Base-by-base conservation (phyloP, 768 basidiomycete genomes). In the Boletellus emodensis region DNA sequence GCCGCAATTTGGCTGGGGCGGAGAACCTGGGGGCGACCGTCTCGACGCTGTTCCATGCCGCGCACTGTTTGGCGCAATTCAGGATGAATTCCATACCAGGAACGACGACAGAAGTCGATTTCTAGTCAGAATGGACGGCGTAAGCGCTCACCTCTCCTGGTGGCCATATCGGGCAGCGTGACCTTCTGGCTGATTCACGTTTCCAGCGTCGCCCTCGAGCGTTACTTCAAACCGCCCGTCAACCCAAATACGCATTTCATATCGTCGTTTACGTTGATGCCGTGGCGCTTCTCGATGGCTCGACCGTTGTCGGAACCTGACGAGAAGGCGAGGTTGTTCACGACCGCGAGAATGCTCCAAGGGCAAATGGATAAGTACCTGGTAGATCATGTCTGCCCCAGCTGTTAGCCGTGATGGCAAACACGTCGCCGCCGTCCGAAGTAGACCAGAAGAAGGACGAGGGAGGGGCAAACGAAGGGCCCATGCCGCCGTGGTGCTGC, bases 41-140 rank as follows among this genome's bases (percentile, higher is more conserved):
- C 18, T 46, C 62, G 4, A 12, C 48, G 8, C 30, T 66, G 17
- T 56, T 66, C 35, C 49, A 61, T 1, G 64, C 63, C 10, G 61
- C 63, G 24, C 48, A 62, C 12, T 54, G 48, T n/a, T 46, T 64
- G 40, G 64, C 59, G 0, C 49, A 56, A 34, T 44, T 56, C 53
- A 61, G 44, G 46, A 52, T 61, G 56, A 62, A 62, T 40, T 60
- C 60, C 3, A 20, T 46, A n/a, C 37, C 49, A 9, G 53, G 17
- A 6, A n/a, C n/a, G n/a, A 12, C 8, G 12, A 53, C 56, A 6
- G 61, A 61, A 8, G 42, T 54, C 30, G 55, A 55, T 51, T 61
- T 63, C 34, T 46, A 51, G 13, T n/a, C 53, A 10, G 20, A 9
- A 6, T 0, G 0, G 22, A 51, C 52, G 12, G 48, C 54, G 62